Conservation (phyloP, 805 yeast species). For the Suhomyces emberorum region DNA sequence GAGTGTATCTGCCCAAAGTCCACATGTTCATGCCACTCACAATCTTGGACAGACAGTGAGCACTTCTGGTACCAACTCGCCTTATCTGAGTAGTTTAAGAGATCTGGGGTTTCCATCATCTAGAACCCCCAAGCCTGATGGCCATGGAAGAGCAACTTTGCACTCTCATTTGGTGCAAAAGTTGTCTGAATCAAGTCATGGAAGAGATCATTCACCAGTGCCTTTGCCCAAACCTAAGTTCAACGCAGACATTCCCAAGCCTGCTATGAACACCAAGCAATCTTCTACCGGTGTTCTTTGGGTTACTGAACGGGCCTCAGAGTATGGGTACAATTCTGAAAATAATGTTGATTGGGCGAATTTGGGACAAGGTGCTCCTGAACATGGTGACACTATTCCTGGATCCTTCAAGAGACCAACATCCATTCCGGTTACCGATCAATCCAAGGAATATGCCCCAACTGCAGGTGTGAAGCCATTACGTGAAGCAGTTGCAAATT, state of each 20-base stretch:
- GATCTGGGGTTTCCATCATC: slow-evolving; percentile 17
- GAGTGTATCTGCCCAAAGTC: slow-evolving; percentile 2
- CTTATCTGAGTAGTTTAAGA: slow-evolving; percentile 1
- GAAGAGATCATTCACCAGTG: slow-evolving; percentile 44
- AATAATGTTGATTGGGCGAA: slow-evolving; percentile 49
- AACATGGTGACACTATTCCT: slow-evolving; percentile 55
- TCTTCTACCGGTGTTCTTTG: slow-evolving; percentile 63
- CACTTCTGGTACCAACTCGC: slow-evolving; percentile 1
- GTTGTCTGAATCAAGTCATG: slow-evolving; percentile 31
- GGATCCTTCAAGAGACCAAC: slow-evolving; percentile 57
- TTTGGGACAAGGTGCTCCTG: slow-evolving; percentile 65
- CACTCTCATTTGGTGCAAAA: slow-evolving; percentile 24
- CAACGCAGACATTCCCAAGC: slow-evolving; percentile 46
- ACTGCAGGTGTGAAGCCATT: slow-evolving; percentile 55
- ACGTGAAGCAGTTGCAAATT: slow-evolving; percentile 56
- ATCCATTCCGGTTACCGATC: slow-evolving; percentile 43
- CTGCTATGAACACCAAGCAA: slow-evolving; percentile 57
- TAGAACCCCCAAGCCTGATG: slow-evolving; percentile 18
- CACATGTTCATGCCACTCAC: background rate
- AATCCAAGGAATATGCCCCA: slow-evolving; percentile 55
- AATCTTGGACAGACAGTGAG: background rate
- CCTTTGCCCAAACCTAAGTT: slow-evolving; percentile 49
- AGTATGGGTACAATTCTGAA: slow-evolving; percentile 48
- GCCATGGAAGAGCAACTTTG: background rate
- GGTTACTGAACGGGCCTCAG: slow-evolving; percentile 61